A percentile compares a stretch with the other conserved stretches of the same genome.
These are phyloP conservation scores for Mycena kentingensis DNA, from an alignment of 768 basidiomycete species.

Conservation along the genomic window DNA sequence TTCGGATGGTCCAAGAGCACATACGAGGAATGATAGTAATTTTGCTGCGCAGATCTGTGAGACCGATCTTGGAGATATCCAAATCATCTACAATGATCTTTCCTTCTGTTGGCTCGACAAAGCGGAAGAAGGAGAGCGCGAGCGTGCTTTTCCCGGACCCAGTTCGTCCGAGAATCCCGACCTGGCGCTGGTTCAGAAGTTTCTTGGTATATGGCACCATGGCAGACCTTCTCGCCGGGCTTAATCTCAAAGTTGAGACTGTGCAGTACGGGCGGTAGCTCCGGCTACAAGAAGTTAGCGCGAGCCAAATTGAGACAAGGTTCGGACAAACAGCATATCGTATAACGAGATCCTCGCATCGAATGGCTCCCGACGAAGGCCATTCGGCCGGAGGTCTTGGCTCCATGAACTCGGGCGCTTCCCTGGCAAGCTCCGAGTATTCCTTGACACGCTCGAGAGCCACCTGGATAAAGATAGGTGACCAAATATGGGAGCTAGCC, in stretches of 20 bases:
- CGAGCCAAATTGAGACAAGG: background rate
- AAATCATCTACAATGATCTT: constrained; percentile 62
- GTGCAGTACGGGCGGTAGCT: constrained; percentile 85
- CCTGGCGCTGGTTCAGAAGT: constrained; percentile 33
- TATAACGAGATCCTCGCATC: constrained; percentile 74
- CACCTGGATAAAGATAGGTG: constrained; percentile 46
- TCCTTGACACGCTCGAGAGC: constrained; percentile 90
- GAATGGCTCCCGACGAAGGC: constrained; percentile 72
- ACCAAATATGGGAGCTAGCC: background rate
- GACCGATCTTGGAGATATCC: constrained; percentile 65
- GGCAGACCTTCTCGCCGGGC: constrained; percentile 73
- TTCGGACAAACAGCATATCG: constrained; percentile 65
- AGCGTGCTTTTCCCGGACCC: constrained; percentile 81
- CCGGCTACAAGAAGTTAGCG: constrained; percentile 52
- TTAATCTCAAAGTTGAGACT: constrained; percentile 70
- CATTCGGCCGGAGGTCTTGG: constrained; percentile 80
- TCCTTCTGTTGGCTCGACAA: constrained; percentile 71
- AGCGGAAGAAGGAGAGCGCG: constrained; percentile 84
- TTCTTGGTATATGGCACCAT: background rate
- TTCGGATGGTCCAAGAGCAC: constrained; percentile 25
- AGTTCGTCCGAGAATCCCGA: constrained; percentile 73
- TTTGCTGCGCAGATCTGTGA: constrained; percentile 67
- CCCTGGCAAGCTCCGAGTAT: constrained; percentile 76
- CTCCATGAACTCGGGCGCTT: constrained; percentile 83
- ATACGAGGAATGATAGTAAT: constrained; percentile 75